Conservation (phyloP, 192 early-diverging fungal genomes). For the Lobosporangium transversale region DNA sequence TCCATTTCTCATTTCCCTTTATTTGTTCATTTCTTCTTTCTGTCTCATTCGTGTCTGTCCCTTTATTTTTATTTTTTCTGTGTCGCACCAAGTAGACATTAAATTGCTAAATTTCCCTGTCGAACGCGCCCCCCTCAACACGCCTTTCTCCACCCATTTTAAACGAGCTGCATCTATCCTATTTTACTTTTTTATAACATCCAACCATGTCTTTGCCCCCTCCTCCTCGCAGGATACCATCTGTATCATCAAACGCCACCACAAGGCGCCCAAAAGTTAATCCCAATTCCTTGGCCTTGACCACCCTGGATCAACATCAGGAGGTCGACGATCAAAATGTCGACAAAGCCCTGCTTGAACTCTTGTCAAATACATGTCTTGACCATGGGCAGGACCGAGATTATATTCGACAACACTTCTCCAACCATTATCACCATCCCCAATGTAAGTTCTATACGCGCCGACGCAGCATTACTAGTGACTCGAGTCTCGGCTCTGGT, state of each 20-base stretch:
- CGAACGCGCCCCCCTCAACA: too few species aligned
- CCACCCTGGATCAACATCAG: background rate
- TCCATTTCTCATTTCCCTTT: background rate
- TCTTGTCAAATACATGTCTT: conserved; percentile 6
- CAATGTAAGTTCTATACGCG: conserved; percentile 15
- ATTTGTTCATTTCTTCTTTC: background rate
- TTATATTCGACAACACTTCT: too few species aligned
- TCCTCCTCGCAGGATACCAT: conserved; percentile 22
- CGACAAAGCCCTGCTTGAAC: conserved; percentile 18
- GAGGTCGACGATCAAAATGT: too few species aligned
- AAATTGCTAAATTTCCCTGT: too few species aligned
- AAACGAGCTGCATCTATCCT: too few species aligned
- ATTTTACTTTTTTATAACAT: too few species aligned
- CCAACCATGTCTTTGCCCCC: conserved; percentile 7
- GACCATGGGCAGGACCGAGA: background rate
- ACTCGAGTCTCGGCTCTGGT: conserved; percentile 13
- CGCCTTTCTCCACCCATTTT: too few species aligned
- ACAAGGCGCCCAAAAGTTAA: conserved; percentile 29
- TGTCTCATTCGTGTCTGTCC: background rate
- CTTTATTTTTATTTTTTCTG: conserved; percentile 3
- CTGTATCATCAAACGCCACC: background rate
- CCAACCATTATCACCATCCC: background rate
- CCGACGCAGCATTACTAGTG: conserved; percentile 13
- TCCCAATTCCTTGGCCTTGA: conserved; percentile 1
- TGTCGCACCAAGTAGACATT: too few species aligned